Evolutionary conservation across 352 stramenopile species (phyloP), one percentile per base, ranked within the genome.

Genomic region (Globisporangium spiculum): DNA sequence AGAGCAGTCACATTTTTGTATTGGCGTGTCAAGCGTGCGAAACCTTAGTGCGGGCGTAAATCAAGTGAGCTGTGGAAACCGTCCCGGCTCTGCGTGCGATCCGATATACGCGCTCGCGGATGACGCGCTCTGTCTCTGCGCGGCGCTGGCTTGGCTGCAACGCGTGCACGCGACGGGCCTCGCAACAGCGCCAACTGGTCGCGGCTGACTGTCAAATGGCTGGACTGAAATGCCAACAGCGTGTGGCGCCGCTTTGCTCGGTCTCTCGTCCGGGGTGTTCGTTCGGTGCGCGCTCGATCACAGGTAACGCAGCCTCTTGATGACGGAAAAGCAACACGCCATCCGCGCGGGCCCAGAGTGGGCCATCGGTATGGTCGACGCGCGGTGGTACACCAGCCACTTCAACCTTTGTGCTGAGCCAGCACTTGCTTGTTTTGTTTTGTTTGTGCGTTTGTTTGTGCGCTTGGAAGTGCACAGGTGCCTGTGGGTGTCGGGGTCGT

Each of bases 41-140:
- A 60, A 60, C 55, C 55, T 60, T 60, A 60, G 2, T 20, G 55
- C n/a, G 55, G 30, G 55, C 54, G 55, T 61, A 22, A 61, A 61
- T 61, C 55, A 61, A 61, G 55, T 60, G 55, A 38, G 20, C 12
- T 50, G 4, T 8, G 16, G 16, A 24, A n/a, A 5, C 6, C 18
- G 55, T 2, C 55, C 26, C 18, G 55, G 26, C 26, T 36, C 22
- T 59, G 53, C 26, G 53, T 26, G 12, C 24, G n/a, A 5, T 34
- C 53, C 27, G 16, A 60, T 30, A 34, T 27, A 30, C 55, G 30
- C 55, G 30, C 55, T 27, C 16, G 18, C 20, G 30, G 55, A 61
- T 61, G 55, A 61, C 55, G 16, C 30, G 55, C 0, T 10, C 20
- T 4, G 5, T 61, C 55, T 61, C 6, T 36, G 20, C 30, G 30